Conservation (phyloP, 169 alveolate genomes). For the Cryptosporidium sp. region DNA sequence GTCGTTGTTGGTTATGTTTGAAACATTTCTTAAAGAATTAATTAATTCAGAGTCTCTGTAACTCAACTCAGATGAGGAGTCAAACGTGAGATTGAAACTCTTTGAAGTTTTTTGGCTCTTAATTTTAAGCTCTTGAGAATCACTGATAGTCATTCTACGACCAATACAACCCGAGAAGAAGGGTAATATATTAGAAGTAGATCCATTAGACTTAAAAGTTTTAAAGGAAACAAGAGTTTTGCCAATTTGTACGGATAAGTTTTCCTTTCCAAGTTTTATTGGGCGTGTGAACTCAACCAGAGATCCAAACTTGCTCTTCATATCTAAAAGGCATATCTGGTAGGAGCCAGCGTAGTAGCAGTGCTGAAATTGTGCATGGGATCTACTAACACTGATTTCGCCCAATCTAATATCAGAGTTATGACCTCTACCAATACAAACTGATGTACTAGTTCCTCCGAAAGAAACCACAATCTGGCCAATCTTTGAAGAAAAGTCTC, state of each 20-base stretch:
- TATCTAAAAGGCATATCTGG: conserved; percentile 44
- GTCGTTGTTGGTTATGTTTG: background rate
- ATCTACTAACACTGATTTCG: conserved; percentile 87
- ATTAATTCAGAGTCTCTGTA: conserved; percentile 9
- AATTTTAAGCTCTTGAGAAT: background rate
- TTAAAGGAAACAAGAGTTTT: conserved; percentile 41
- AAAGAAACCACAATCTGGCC: conserved; percentile 67
- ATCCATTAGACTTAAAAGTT: conserved; percentile 39
- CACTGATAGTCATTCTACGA: background rate
- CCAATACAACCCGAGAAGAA: conserved; percentile 46
- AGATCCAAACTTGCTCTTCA: conserved; percentile 70
- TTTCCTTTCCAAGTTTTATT: conserved; percentile 59
- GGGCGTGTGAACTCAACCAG: conserved; percentile 54
- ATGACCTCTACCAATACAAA: conserved; percentile 86
- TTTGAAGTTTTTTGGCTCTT: background rate
- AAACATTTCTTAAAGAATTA: conserved; percentile 3
- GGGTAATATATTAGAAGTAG: conserved; percentile 12
- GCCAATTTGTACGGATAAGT: conserved; percentile 53
- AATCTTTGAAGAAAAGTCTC: conserved; percentile 50
- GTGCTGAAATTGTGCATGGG: conserved; percentile 79
- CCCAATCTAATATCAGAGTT: conserved; percentile 86
- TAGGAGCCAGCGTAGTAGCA: conserved; percentile 15
- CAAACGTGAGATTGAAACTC: conserved; percentile 38
- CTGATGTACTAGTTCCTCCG: conserved; percentile 42
- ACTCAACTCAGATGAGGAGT: conserved; percentile 21